Conservation (phyloP, 192 early-diverging fungal genomes). For the Polychytrium aggregatum region DNA sequence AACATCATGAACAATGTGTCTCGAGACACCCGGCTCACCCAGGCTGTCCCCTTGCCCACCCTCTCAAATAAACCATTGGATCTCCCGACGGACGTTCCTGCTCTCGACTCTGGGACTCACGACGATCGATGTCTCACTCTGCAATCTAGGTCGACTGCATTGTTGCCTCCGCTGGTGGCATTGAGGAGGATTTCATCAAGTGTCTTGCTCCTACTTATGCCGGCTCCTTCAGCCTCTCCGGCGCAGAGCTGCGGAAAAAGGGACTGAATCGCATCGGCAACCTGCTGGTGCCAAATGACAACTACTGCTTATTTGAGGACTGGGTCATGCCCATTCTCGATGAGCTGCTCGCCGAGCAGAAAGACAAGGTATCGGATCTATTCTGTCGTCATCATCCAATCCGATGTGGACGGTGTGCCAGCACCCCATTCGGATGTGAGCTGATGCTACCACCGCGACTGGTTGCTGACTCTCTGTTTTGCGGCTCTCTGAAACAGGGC, state of each 20-base stretch:
- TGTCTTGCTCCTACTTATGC: constrained; percentile 83
- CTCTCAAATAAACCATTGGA: too few relatives aligned
- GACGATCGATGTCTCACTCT: too few relatives aligned
- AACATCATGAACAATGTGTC: too few relatives aligned
- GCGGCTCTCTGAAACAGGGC: constrained; percentile 21
- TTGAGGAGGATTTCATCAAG: constrained; percentile 99
- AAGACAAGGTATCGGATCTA: constrained; percentile 35
- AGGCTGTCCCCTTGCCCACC: too few relatives aligned
- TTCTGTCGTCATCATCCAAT: too few relatives aligned
- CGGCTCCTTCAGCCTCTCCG: constrained; percentile 66
- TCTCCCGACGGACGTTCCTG: too few relatives aligned
- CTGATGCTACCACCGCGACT: too few relatives aligned
- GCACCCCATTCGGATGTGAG: too few relatives aligned
- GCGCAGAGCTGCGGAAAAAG: constrained; percentile 67
- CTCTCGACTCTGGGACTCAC: too few relatives aligned
- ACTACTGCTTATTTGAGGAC: constrained; percentile 99
- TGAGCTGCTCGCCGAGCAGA: constrained; percentile 85
- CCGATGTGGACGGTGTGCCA: too few relatives aligned
- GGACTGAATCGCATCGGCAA: constrained; percentile 97
- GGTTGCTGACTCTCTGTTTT: neutral
- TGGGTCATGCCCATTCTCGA: constrained; percentile 95
- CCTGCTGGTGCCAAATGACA: constrained; percentile 94
- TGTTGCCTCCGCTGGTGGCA: constrained; percentile 87
- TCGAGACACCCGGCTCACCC: too few relatives aligned
- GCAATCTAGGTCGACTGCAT: constrained; percentile 76